A percentile compares a stretch with the other conserved stretches of the same genome.
These are phyloP conservation scores for Ramaria rubella DNA, from an alignment of 768 basidiomycete species.

Conservation along the genomic window DNA sequence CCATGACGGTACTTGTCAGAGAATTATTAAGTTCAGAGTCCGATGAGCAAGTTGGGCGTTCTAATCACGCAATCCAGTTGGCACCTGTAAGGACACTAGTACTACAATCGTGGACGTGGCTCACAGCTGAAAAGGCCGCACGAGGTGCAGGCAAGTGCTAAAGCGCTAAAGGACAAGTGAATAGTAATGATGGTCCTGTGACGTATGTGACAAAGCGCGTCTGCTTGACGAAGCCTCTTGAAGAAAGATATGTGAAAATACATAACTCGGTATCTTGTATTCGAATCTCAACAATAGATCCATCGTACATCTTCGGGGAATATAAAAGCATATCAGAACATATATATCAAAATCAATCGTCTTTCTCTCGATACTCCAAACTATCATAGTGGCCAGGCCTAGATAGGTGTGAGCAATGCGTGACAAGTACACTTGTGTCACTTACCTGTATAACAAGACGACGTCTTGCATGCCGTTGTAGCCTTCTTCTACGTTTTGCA, in stretches of 20 bases:
- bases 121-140: background rate
- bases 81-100: background rate
- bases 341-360: background rate
- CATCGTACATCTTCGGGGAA: too few species aligned
- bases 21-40: slow-evolving; percentile 5
- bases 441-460: slow-evolving; percentile 69
- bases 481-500: slow-evolving; percentile 42
- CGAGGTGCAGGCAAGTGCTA: background rate
- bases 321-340: too few species aligned
- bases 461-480: slow-evolving; percentile 43
- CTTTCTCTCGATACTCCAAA: slow-evolving; percentile 25
- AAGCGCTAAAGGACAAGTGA: background rate
- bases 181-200: too few species aligned
- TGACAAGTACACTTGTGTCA: slow-evolving; percentile 4
- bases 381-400: slow-evolving; percentile 92
- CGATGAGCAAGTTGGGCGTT: background rate
- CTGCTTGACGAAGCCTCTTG: background rate
- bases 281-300: too few species aligned
- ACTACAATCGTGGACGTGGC: background rate
- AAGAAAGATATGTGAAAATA: background rate
- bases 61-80: background rate
- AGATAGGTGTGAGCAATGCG: slow-evolving; percentile 6
- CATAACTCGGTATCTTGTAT: too few species aligned
- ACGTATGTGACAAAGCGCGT: background rate
- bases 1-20: background rate